phyloP scores from a whole-genome alignment of 225 moss, liverwort and hornwort species.

The Antitrichia curtipendula region DNA sequence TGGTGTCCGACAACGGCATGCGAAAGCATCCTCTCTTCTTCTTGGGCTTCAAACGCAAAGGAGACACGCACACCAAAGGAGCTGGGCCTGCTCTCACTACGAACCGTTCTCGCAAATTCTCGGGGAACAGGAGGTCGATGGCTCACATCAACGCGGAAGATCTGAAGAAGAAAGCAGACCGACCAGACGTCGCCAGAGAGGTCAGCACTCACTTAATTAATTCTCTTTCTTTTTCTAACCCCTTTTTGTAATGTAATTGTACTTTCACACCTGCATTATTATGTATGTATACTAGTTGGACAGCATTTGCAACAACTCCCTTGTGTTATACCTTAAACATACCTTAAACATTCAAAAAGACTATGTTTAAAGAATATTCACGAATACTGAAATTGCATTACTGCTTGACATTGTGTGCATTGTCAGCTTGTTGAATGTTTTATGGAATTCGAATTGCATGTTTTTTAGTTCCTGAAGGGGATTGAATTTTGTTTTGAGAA shows the following conservation, averaged over 20 bases:
- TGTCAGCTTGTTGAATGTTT: neutral
- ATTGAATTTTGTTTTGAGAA: neutral
- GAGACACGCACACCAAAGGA: neutral
- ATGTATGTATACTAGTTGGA: neutral
- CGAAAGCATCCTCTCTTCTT: slow-evolving; percentile 77
- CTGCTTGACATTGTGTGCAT: neutral
- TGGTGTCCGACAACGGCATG: slow-evolving; percentile 51
- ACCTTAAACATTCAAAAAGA: neutral
- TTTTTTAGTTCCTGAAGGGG: neutral
- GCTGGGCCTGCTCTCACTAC: neutral
- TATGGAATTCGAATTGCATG: neutral
- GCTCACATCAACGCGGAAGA: neutral
- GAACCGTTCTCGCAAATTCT: slow-evolving; percentile 1
- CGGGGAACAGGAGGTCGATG: neutral
- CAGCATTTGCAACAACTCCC: neutral
- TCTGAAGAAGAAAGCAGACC: neutral
- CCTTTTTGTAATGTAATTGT: neutral
- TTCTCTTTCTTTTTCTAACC: neutral
- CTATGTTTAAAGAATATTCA: neutral
- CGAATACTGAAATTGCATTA: neutral
- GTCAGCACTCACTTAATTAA: neutral
- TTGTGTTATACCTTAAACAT: neutral
- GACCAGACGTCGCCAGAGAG: slow-evolving; percentile 69
- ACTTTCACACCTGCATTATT: too few relatives aligned
- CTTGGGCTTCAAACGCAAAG: slow-evolving; percentile 35